Base-by-base conservation (phyloP, 257 asterid species). In the Petunia secreta region DNA sequence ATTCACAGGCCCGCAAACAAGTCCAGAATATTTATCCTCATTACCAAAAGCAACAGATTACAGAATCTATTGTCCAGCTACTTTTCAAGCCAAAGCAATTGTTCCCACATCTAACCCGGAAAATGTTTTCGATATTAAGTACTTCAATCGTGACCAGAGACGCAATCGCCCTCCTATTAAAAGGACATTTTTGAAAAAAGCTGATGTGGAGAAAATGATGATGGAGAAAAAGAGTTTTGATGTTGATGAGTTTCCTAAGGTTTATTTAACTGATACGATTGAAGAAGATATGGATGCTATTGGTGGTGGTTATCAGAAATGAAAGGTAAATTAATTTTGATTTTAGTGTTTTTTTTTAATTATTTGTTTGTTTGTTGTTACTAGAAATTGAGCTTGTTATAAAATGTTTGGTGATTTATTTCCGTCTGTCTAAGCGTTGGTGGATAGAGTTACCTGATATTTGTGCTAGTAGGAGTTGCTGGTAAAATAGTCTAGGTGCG, bases 81-180 rank as follows among this genome's bases (percentile, higher is more conserved):
- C 98, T 80, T 75, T 50, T 8, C 79, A 90, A 54, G 86, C 54
- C 14, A 79, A 78, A 85, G 96, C 98, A 74, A 87, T 92, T 84
- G 88, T 95, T 25, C 99, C 99, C 37, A 64, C 89, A 8, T 90
- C 98, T 13, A 82, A 93, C 40, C 98, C 97, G 1, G 98, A 93
- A 75, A 93, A 94, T 0, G 98, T 95, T 6, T 96, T 80, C 87
- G 99, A 93, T 79, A 95, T 95, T 92, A 95, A 93, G 92, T 95
- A 95, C 87, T 92, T 78, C 83, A 50, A 93, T 54, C 92, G 98
- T 39, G 98, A 95, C 67, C 98, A 93, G 91, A 92, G 98, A 81
- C 96, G 98, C 77, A 95, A 93, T 62, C 92, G 96, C 2, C 94
- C 97, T 1, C 96, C 97, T 0, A 90, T 93, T 6, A 95, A 81